These are phyloP conservation scores for Sechiopsis laciniata DNA, from an alignment of 306 rosid genomes.

Conservation along the genomic window DNA sequence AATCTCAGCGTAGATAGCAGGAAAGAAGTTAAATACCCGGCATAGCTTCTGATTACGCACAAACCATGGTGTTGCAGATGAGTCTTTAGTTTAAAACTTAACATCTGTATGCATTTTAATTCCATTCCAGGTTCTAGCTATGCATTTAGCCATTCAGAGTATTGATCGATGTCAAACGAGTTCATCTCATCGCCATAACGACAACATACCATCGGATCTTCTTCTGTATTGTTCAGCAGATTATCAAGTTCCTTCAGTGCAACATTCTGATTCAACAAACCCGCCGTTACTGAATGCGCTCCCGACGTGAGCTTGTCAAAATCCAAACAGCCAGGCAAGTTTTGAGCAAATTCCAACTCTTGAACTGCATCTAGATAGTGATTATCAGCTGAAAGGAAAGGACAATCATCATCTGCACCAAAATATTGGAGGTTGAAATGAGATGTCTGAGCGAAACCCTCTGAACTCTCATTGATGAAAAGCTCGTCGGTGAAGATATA, in stretches of 20 bases:
- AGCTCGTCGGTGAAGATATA: not conserved
- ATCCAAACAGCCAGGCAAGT: slow-evolving; percentile 13
- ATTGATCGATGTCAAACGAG: slow-evolving; percentile 19
- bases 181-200: slow-evolving; percentile 7
- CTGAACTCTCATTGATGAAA: not conserved
- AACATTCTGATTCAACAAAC: slow-evolving; percentile 17
- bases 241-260: slow-evolving; percentile 21
- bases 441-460: not conserved
- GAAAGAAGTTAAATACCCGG: not conserved
- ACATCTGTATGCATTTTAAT: slow-evolving; percentile 7
- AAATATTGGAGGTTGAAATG: slow-evolving; percentile 5
- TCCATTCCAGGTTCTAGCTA: slow-evolving; percentile 6
- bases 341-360: slow-evolving; percentile 8
- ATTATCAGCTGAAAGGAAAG: slow-evolving; percentile 11
- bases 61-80: not conserved
- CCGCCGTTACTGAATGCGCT: not conserved
- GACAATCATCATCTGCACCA: not conserved
- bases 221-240: slow-evolving; percentile 28
- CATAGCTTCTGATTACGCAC: not conserved
- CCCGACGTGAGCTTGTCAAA: not conserved
- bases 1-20: not conserved
- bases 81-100: slow-evolving; percentile 6
- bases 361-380: slow-evolving; percentile 21
- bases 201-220: slow-evolving; percentile 22
- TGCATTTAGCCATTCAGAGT: slow-evolving; percentile 15